These are phyloP conservation scores for Colletotrichum incanum DNA, from an alignment of 2,329 filamentous ascomycete species.

Conservation along the genomic window DNA sequence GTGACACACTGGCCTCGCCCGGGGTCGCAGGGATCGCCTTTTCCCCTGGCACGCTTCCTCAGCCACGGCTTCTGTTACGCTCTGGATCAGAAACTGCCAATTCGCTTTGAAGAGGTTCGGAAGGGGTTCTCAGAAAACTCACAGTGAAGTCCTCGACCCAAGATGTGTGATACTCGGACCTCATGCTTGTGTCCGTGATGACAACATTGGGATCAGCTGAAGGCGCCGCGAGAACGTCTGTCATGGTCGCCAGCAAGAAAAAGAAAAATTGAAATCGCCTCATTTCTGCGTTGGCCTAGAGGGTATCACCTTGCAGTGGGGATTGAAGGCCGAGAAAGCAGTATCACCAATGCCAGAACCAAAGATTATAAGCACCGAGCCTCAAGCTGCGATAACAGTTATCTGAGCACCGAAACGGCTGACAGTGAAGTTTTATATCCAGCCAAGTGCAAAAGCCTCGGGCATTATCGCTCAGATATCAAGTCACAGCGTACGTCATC, in stretches of 20 bases:
- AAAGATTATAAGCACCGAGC: background rate
- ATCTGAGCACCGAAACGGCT: background rate
- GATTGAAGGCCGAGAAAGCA: too few relatives aligned
- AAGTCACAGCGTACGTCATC: conserved; percentile 15
- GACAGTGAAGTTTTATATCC: background rate
- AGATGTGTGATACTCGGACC: conserved; percentile 9
- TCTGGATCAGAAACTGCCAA: background rate
- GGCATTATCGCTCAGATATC: background rate
- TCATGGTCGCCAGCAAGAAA: background rate
- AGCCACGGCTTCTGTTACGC: conserved; percentile 1
- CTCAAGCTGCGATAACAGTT: too few relatives aligned
- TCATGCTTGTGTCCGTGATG: background rate
- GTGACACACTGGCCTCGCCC: background rate
- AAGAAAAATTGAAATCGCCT: background rate
- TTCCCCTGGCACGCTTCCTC: background rate
- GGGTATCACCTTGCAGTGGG: background rate
- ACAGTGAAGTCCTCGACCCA: conserved; percentile 5
- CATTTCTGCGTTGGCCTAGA: background rate
- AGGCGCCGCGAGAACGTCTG: background rate
- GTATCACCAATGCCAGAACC: background rate
- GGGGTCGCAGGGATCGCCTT: background rate
- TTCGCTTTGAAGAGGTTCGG: background rate
- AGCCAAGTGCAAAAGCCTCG: background rate
- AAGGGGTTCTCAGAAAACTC: background rate
- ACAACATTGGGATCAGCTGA: background rate